Percentiles rank a stretch among this genome's conserved stretches.
Evolutionary conservation across 768 basidiomycete genomes (phyloP).

Genomic region (Calocera cornea): DNA sequence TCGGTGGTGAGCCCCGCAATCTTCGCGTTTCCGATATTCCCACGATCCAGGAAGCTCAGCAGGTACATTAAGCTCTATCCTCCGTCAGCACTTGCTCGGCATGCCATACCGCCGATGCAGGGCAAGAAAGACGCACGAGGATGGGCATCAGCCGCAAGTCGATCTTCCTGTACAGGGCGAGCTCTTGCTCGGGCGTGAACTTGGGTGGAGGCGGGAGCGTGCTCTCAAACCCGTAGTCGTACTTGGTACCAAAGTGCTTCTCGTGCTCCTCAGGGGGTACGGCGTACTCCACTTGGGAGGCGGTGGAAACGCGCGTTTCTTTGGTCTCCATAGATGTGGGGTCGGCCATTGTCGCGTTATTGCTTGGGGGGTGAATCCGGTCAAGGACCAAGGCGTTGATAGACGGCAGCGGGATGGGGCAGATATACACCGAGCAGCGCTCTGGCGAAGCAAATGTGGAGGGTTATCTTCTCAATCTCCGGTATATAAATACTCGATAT

Average conservation of each 20-base stretch:
- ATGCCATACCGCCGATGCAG: no score
- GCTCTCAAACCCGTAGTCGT: slow-evolving; percentile 35
- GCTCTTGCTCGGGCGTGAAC: slow-evolving; percentile 38
- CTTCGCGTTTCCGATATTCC: slow-evolving; percentile 48
- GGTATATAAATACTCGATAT: no score
- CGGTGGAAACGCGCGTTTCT: no score
- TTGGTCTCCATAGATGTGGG: not conserved
- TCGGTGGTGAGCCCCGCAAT: slow-evolving; percentile 47
- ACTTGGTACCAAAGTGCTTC: not conserved
- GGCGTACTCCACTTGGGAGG: not conserved
- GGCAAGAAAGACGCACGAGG: not conserved
- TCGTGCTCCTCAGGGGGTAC: not conserved
- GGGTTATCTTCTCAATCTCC: no score
- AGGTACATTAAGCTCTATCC: slow-evolving; percentile 45
- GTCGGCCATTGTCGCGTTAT: not conserved
- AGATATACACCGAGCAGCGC: no score
- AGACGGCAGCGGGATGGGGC: no score
- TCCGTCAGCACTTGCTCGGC: slow-evolving; percentile 34
- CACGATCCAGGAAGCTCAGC: slow-evolving; percentile 51
- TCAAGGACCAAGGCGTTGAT: no score
- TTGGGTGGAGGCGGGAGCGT: slow-evolving; percentile 31
- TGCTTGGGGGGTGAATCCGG: no score
- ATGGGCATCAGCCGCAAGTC: slow-evolving; percentile 28
- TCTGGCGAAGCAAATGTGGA: no score
- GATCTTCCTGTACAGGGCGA: slow-evolving; percentile 42